Conservation (phyloP, 805 yeast genomes). For the Saturnispora silvae region DNA sequence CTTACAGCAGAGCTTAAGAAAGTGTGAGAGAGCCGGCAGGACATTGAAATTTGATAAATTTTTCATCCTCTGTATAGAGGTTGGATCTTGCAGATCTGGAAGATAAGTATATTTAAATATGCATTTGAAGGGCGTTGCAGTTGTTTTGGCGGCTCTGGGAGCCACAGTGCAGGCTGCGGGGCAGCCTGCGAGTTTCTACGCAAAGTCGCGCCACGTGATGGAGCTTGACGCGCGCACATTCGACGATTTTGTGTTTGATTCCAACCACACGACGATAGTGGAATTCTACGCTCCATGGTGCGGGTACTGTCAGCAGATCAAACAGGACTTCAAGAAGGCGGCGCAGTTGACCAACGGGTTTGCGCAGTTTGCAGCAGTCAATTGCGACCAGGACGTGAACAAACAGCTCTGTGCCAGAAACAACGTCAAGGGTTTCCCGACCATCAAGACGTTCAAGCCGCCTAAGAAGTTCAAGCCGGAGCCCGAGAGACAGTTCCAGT, state of each 20-base stretch:
- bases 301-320: slow-evolving; percentile 76
- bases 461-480: slow-evolving; percentile 37
- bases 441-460: slow-evolving; percentile 73
- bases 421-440: slow-evolving; percentile 72
- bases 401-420: slow-evolving; percentile 58
- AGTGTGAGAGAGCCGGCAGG: too few species aligned
- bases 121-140: too few species aligned
- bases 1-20: not conserved
- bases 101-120: too few species aligned
- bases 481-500: slow-evolving; percentile 7
- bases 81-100: too few species aligned
- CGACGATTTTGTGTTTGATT: slow-evolving; percentile 49
- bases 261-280: slow-evolving; percentile 73
- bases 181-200: slow-evolving; percentile 16
- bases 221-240: slow-evolving; percentile 34
- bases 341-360: slow-evolving; percentile 48
- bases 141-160: too few species aligned
- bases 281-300: slow-evolving; percentile 98
- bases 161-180: too few species aligned
- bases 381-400: slow-evolving; percentile 68
- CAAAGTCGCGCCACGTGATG: slow-evolving; percentile 17
- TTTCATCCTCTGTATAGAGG: too few species aligned
- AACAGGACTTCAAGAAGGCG: slow-evolving; percentile 52
- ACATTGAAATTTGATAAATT: too few species aligned
- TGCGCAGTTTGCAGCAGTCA: slow-evolving; percentile 67